Percentiles rank a stretch among this genome's conserved stretches.
Evolutionary conservation across 2,329 filamentous ascomycete genomes (phyloP).

Genomic region (Epichloe elymi): DNA sequence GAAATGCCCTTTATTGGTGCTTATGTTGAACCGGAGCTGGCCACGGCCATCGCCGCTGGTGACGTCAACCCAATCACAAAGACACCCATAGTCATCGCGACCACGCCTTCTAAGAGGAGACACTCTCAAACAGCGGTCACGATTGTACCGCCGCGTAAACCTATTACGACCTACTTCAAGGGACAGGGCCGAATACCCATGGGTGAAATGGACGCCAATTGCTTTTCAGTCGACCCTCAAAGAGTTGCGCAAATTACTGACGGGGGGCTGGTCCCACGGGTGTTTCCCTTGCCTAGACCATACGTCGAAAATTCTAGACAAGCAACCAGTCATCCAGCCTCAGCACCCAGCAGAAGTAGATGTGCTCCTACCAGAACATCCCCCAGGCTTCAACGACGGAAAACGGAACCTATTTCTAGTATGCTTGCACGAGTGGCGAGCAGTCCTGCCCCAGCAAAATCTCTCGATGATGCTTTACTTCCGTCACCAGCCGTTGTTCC

Average conservation of each 20-base stretch:
- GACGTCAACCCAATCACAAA: constrained; percentile 89
- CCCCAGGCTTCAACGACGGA: constrained; percentile 32
- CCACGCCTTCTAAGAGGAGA: constrained; percentile 29
- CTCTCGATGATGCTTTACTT: constrained; percentile 5
- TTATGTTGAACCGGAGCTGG: constrained; percentile 54
- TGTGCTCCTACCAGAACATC: constrained; percentile 17
- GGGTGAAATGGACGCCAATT: constrained; percentile 51
- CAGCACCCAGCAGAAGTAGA: constrained; percentile 7
- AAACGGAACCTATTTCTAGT: constrained; percentile 38
- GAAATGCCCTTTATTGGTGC: constrained; percentile 74
- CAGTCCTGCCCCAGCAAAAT: constrained; percentile 10
- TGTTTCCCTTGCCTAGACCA: constrained; percentile 45
- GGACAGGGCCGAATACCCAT: constrained; percentile 38
- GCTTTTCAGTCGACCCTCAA: constrained; percentile 39
- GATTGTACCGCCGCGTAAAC: constrained; percentile 26
- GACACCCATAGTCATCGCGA: constrained; percentile 35
- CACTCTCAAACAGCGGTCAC: constrained; percentile 22
- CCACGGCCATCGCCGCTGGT: constrained; percentile 62
- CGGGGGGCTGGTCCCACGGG: constrained; percentile 39
- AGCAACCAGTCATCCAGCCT: constrained; percentile 6
- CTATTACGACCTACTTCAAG: constrained; percentile 43
- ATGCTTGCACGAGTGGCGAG: constrained; percentile 22
- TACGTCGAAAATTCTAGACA: constrained; percentile 31
- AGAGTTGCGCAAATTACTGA: constrained; percentile 34
- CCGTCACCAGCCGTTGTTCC: constrained; percentile 4